These are phyloP conservation scores for Teunomyces cretensis DNA, from an alignment of 805 yeast species.

Conservation along the genomic window DNA sequence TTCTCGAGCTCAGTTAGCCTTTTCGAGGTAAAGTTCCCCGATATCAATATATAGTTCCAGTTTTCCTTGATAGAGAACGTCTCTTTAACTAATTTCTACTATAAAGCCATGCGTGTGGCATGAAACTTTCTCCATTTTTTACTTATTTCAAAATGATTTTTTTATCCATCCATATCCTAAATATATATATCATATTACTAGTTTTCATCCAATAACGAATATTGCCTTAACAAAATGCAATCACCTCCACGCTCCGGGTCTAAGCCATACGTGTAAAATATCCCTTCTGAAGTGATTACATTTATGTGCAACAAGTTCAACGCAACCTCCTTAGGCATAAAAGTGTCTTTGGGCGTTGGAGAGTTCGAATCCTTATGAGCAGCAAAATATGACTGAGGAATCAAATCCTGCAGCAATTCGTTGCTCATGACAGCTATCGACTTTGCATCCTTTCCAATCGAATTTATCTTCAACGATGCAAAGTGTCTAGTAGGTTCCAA, in stretches of 20 bases:
- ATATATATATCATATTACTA: not conserved
- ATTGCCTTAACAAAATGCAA: slow-evolving; percentile 75
- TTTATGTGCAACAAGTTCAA: slow-evolving; percentile 47
- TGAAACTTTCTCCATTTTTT: too few species aligned
- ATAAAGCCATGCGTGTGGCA: too few species aligned
- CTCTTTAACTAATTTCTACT: too few species aligned
- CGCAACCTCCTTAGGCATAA: slow-evolving; percentile 21
- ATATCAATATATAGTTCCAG: too few species aligned
- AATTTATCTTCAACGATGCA: slow-evolving; percentile 73
- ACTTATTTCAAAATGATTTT: too few species aligned
- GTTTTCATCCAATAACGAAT: slow-evolving; percentile 46
- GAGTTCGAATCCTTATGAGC: slow-evolving; percentile 13
- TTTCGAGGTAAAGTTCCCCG: too few species aligned
- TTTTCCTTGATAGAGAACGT: too few species aligned
- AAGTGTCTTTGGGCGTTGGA: slow-evolving; percentile 6
- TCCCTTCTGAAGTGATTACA: slow-evolving; percentile 81
- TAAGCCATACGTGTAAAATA: slow-evolving; percentile 73
- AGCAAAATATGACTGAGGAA: slow-evolving; percentile 28
- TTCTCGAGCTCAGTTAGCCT: too few species aligned
- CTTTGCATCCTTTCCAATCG: slow-evolving; percentile 39
- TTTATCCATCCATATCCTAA: not conserved
- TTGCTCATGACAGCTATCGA: slow-evolving; percentile 47
- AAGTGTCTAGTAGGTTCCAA: slow-evolving; percentile 89
- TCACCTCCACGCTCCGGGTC: slow-evolving; percentile 93
- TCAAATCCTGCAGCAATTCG: slow-evolving; percentile 30